Base-by-base conservation (phyloP, 2,329 filamentous ascomycete species). In the Leptographium procerum region DNA sequence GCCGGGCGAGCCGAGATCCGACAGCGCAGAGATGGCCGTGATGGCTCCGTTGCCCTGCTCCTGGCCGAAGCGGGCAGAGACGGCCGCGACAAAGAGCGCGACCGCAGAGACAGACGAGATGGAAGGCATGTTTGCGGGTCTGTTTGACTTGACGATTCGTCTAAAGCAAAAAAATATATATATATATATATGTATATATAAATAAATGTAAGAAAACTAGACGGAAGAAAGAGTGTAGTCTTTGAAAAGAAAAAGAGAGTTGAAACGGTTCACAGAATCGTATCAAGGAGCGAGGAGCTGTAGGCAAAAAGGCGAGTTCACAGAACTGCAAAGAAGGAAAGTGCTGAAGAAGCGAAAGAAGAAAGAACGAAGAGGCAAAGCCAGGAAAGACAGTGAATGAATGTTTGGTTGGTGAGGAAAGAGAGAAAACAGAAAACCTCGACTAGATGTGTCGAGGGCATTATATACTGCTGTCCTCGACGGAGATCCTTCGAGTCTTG, bases 41-140 rank as follows among this genome's bases (percentile, higher is more conserved):
- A 84, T 81, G 55, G 82, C 78, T 3, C 63, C 63, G 59, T 64
- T 64, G 52, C 74, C 67, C 67, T 85, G 80, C 69, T 87, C 84
- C 71, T 86, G 82, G 48, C 77, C 78, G 68, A 87, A 86, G 62
- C 84, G 75, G 60, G 78, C 78, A 62, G 78, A 58, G 16, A 45
- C 61, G 22, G 55, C 52, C 3, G 58, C 56, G 16, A 59, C 59
- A n/a, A 62, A 56, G 60, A 75, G 64, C 58, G 73, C 59, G 58
- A 74, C 59, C 55, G 68, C 57, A 63, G 73, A 71, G 62, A 69
- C 65, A 64, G 40, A 43, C 9, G 72, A 71, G 72, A 75, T 73
- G 60, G 56, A 59, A 59, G 59, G 59, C 60, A 61, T 63, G 52
- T n/a, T 54, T n/a, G 22, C 16, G 52, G n/a, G n/a, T 22, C 55